phyloP scores from a whole-genome alignment of 1,139 yeast species.

The Martiniozyma asiatica region DNA sequence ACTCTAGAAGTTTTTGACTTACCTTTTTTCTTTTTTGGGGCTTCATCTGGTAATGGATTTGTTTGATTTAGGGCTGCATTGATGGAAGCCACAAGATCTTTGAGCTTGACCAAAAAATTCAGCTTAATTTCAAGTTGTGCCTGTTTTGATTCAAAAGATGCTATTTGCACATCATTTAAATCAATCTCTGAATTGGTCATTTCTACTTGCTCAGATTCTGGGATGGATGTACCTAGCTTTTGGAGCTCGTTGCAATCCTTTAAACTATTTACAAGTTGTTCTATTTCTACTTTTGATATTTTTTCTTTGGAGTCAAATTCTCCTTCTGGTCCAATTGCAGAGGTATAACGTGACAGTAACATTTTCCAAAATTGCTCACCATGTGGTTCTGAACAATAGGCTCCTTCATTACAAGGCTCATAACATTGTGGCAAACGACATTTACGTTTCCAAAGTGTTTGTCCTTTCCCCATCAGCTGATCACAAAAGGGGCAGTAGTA shows the following conservation, averaged over 20 bases:
- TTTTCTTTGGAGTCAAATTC: no score
- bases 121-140: constrained; percentile 10
- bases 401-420: constrained; percentile 47
- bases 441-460: constrained; percentile 59
- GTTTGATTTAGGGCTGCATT: constrained; percentile 23
- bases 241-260: no score
- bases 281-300: no score
- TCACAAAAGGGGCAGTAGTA: constrained; percentile 72
- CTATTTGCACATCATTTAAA: no score
- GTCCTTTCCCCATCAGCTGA: constrained; percentile 30
- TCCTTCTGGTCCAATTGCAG: no score
- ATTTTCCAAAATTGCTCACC: constrained; percentile 43
- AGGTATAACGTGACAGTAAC: no score
- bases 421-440: constrained; percentile 55
- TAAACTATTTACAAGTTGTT: no score
- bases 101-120: constrained; percentile 22
- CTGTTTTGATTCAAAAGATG: no score
- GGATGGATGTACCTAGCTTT: no score
- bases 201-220: no score
- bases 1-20: constrained; percentile 19
- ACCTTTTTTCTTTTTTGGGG: constrained; percentile 7
- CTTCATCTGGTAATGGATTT: neutral
- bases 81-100: constrained; percentile 28
- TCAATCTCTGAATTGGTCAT: no score
- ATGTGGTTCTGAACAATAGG: constrained; percentile 69